A percentile compares a stretch with the other conserved stretches of the same genome.
These are phyloP conservation scores for Inga leiocalycina DNA, from an alignment of 306 rosid genomes.

Conservation along the genomic window DNA sequence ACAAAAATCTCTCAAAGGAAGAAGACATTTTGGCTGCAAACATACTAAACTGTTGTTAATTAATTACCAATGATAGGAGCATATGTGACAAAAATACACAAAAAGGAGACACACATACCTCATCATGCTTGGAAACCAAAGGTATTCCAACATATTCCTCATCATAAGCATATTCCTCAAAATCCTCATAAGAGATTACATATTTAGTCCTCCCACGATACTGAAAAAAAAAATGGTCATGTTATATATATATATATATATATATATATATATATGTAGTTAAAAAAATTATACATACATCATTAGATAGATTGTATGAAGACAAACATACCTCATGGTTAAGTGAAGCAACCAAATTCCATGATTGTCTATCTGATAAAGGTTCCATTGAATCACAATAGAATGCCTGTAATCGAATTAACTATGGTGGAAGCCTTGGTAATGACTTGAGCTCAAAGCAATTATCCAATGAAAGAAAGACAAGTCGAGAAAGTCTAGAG, in stretches of 20 bases:
- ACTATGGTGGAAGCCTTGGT: neutral
- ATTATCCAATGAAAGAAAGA: neutral
- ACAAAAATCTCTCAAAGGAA: neutral
- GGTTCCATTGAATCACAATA: neutral
- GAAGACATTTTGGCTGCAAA: neutral
- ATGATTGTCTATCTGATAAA: neutral
- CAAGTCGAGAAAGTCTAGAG: neutral
- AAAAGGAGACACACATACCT: neutral
- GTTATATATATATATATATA: too few species aligned
- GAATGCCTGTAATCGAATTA: neutral
- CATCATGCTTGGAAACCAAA: too few species aligned
- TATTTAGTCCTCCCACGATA: too few species aligned
- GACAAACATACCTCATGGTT: neutral
- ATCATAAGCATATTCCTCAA: too few species aligned
- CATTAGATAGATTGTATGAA: neutral
- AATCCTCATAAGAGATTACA: too few species aligned
- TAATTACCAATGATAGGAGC: neutral
- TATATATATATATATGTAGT: too few species aligned
- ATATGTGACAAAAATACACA: neutral
- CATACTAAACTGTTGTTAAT: neutral
- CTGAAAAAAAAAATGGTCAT: too few species aligned
- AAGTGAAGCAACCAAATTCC: neutral
- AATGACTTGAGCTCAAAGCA: neutral
- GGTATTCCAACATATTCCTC: too few species aligned
- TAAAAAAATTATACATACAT: neutral